Conservation (phyloP, 2,329 filamentous ascomycete species). For the Xylaria sp. region DNA sequence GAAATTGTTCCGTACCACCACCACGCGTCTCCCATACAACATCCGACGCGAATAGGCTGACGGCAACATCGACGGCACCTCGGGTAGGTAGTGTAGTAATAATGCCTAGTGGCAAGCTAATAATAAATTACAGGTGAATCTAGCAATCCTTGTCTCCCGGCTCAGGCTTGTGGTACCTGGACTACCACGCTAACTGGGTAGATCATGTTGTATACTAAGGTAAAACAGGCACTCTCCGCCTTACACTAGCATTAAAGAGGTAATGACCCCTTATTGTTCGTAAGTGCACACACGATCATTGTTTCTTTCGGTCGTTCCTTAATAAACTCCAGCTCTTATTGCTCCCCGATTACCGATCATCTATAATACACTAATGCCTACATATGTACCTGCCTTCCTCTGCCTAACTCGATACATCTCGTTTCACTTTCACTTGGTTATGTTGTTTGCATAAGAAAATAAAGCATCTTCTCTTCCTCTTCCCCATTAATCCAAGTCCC, state of each 20-base stretch:
- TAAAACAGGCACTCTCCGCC: conserved; percentile 14
- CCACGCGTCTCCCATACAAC: conserved; percentile 43
- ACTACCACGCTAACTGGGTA: not conserved
- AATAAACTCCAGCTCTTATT: conserved; percentile 16
- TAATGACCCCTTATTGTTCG: conserved; percentile 37
- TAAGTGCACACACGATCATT: conserved; percentile 22
- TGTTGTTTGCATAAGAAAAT: conserved; percentile 35
- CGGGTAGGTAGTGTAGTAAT: conserved; percentile 2
- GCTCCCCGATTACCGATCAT: conserved; percentile 28
- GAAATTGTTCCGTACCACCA: conserved; percentile 24
- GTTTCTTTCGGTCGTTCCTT: conserved; percentile 7
- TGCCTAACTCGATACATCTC: conserved; percentile 26
- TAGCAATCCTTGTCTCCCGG: conserved; percentile 12
- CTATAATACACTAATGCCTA: conserved; percentile 22
- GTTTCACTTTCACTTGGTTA: conserved; percentile 26
- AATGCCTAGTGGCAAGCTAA: conserved; percentile 16
- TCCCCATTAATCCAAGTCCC: conserved; percentile 12
- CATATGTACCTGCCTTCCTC: conserved; percentile 26
- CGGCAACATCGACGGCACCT: not conserved
- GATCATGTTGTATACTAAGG: not conserved
- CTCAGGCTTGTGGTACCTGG: conserved; percentile 12
- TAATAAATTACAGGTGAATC: conserved; percentile 27
- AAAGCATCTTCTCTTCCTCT: conserved; percentile 20
- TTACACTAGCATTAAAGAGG: conserved; percentile 27
- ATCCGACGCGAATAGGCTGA: conserved; percentile 13